Conservation (phyloP, 2,329 filamentous ascomycete species). For the Stachybotrys chartarum region DNA sequence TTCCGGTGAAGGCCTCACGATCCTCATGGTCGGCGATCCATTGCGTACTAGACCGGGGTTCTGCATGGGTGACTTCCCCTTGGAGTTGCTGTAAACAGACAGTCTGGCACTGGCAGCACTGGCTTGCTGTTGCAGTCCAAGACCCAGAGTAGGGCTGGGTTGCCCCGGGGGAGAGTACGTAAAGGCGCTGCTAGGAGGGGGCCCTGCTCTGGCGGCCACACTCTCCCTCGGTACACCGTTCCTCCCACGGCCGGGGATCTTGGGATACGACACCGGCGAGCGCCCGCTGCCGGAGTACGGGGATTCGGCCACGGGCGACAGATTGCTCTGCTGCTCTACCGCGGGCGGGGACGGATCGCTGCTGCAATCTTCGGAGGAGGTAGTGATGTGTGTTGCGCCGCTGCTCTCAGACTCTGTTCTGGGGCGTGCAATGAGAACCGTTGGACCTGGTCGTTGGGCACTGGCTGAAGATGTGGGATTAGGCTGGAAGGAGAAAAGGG, state of each 20-base stretch:
- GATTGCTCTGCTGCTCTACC: slow-evolving; percentile 18
- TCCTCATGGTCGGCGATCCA: slow-evolving; percentile 28
- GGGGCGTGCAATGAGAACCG: slow-evolving; percentile 11
- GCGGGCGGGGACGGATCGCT: slow-evolving; percentile 10
- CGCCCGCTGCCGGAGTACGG: slow-evolving; percentile 24
- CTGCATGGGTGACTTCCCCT: slow-evolving; percentile 3
- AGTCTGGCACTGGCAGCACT: background rate
- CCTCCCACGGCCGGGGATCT: slow-evolving; percentile 11
- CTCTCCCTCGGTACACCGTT: background rate
- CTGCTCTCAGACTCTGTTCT: slow-evolving; percentile 21
- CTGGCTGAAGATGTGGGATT: slow-evolving; percentile 7
- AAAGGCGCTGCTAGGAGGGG: slow-evolving; percentile 4
- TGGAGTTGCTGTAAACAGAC: background rate
- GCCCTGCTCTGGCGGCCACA: background rate
- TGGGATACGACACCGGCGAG: slow-evolving; percentile 24
- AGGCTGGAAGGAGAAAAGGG: slow-evolving; percentile 15
- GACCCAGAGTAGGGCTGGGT: slow-evolving; percentile 35
- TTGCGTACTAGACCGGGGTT: slow-evolving; percentile 14
- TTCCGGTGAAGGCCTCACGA: slow-evolving; percentile 27
- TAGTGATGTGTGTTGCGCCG: slow-evolving; percentile 23
- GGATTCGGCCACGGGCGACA: slow-evolving; percentile 44
- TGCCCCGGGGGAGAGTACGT: slow-evolving; percentile 28
- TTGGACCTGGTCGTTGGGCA: slow-evolving; percentile 10
- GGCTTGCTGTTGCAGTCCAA: slow-evolving; percentile 11
- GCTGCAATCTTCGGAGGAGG: slow-evolving; percentile 17